Base-by-base conservation (phyloP, 441 rosid genomes). In the Populus hybrid region DNA sequence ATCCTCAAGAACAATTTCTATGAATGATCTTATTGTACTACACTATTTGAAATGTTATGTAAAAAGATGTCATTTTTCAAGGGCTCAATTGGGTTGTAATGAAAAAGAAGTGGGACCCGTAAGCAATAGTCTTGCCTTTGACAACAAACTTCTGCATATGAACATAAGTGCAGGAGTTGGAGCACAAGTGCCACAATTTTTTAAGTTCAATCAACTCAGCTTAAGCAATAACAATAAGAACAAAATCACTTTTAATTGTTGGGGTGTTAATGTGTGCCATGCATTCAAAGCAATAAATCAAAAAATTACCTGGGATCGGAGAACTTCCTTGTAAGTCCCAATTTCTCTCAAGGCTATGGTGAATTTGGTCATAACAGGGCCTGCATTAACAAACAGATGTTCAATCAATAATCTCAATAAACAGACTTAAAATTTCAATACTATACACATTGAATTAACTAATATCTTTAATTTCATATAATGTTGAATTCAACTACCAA, bases 301-400 rank as follows among this genome's bases (percentile, higher is more conserved):
- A 9, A 72, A 35, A 63, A 77, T 68, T 82, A 94, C 99, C 98
- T 95, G 97, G 63, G 99, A 95, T 59, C 99, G 91, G 83, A 97
- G 97, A 81, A 97, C 95, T 87, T 97, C 99, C 81, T 97, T 97
- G 86, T 97, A 95, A 46, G 99, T 97, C 75, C 98, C 99, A 83
- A 97, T 95, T 84, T 97, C 99, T 83, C 99, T 90, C 88, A 97
- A 81, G 6, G 99, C 99, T 86, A 97, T 95, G 38, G 98, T 97
- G 85, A 95, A 97, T 85, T 97, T 97, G 69, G 98, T 97, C 99
- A 97, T 97, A 72, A 97, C 99, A 75, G 99, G 99, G 65, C 99
- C 99, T 95, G 83, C 26, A 77, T 3, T 76, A 85, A 35, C 21
- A 80, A 83, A 79, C n/a, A 79, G 63, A 67, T 36, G 65, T 69